A percentile compares a stretch with the other conserved stretches of the same genome.
Conservation (phyloP, 805 yeast species). For the Clavispora asparagi region DNA sequence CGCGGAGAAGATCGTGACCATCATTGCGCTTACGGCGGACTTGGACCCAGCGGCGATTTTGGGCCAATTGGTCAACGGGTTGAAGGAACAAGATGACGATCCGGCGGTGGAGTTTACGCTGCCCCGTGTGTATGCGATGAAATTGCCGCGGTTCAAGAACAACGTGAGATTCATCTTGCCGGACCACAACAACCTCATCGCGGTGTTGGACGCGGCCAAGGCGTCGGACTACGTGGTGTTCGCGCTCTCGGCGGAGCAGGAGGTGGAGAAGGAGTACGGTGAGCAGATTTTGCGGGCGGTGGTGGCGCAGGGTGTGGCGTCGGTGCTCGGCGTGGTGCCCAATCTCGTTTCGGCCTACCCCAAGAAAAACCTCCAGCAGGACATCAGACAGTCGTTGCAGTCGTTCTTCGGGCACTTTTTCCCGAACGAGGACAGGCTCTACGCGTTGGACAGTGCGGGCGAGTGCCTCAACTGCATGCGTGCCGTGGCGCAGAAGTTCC, state of each 20-base stretch:
- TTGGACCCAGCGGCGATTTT: constrained; percentile 53
- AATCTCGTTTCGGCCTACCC: constrained; percentile 64
- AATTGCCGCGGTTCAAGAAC: constrained; percentile 65
- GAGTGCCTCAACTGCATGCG: constrained; percentile 76
- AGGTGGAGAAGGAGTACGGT: constrained; percentile 74
- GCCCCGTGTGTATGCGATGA: constrained; percentile 50
- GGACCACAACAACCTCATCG: constrained; percentile 56
- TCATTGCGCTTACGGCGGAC: constrained; percentile 76
- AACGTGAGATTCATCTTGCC: constrained; percentile 72
- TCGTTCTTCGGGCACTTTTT: constrained; percentile 40
- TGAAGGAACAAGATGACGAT: constrained; percentile 27
- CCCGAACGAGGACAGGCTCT: constrained; percentile 73
- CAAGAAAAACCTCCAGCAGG: constrained; percentile 71
- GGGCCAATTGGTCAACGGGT: constrained; percentile 41
- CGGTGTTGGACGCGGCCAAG: constrained; percentile 80
- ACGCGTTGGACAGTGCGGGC: constrained; percentile 56
- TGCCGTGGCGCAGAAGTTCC: constrained; percentile 76
- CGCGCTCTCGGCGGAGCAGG: constrained; percentile 82
- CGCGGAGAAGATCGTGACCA: constrained; percentile 77
- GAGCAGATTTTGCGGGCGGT: constrained; percentile 87
- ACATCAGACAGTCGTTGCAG: constrained; percentile 41
- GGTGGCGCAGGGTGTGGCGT: constrained; percentile 87
- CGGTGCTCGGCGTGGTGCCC: constrained; percentile 73
- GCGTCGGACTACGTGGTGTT: constrained; percentile 86
- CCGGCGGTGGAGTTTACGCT: constrained; percentile 16